Evolutionary conservation across 1,284 basidiomycete genomes (phyloP).

Genomic region (Melampsora americana): DNA sequence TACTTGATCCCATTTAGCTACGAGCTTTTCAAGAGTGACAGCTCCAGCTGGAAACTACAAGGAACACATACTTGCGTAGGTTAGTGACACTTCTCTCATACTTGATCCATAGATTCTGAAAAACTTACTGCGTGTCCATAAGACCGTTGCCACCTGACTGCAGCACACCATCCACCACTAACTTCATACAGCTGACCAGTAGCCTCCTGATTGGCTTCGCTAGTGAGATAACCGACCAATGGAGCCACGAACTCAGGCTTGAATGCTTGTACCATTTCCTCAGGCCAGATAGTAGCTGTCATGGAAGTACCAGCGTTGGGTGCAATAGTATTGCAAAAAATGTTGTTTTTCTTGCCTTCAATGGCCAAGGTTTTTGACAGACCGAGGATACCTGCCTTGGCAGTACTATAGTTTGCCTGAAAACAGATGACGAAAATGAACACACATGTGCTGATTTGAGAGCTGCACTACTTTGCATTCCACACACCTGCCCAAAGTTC

Average conservation of each 20-base stretch:
- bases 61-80: not conserved
- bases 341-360: conserved; percentile 87
- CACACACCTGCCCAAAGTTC: conserved; percentile 81
- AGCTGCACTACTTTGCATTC: not conserved
- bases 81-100: not conserved
- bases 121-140: conserved; percentile 61
- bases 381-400: conserved; percentile 89
- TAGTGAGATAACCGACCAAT: conserved; percentile 83
- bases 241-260: conserved; percentile 92
- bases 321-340: conserved; percentile 81
- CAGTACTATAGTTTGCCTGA: conserved; percentile 58
- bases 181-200: conserved; percentile 82
- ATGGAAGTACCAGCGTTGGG: conserved; percentile 75
- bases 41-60: conserved; percentile 69
- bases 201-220: conserved; percentile 71
- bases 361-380: conserved; percentile 83
- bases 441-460: not conserved
- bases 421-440: not conserved
- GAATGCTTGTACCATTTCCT: conserved; percentile 91
- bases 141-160: conserved; percentile 88
- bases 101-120: conserved; percentile 44
- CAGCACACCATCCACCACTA: conserved; percentile 85
- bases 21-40: conserved; percentile 74
- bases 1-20: conserved; percentile 73
- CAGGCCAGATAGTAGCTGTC: conserved; percentile 63